Base-by-base conservation (phyloP, 225 moss, liverwort and hornwort genomes). In the Physcomitrellopsis africana region DNA sequence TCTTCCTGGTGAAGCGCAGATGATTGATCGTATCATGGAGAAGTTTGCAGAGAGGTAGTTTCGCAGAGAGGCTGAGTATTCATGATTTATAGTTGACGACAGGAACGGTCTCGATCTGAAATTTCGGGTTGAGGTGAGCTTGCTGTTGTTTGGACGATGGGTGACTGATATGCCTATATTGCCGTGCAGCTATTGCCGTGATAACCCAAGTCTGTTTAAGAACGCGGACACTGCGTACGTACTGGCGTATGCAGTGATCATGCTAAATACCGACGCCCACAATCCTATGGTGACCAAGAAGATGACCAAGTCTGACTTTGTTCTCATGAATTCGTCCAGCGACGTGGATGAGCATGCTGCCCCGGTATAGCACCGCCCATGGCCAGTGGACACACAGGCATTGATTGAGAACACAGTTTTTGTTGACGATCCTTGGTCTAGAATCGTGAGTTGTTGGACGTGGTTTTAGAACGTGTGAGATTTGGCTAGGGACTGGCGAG, bases 1-100 rank as follows among this genome's bases (percentile, higher is more conserved):
- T 58, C 89, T 94, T 63, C 93, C 93, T 63, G 91, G 91, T 67
- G 91, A 94, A 83, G 89, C 93, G 41, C 93, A 94, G 74, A 94
- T 91, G 76, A 94, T 91, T 81, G 93, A 94, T 75, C 93, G 93
- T 15, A 94, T 94, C 17, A 94, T 94, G 91, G 93, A 94, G 53
- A 94, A 94, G 61, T 94, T 94, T 86, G 90, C 93, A 27, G 91
- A 91, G 80, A 79, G 91, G 89, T 93, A 77, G 56, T 29, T 52
- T 23, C 14, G 1, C 4, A 63, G 29, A 53, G 27, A 63, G 58
- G 18, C 45, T 70, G 27, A 8, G 32, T 37, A 29, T 12, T 18
- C 32, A 37, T 37, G 32, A 5, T 37, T 37, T 37, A 5, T 78
- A 11, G 27, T 37, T 59, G 9, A 55, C 49, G 9, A 42, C 43